Base-by-base conservation (phyloP, 1,139 yeast species). In the Saccharomyces hybrid region DNA sequence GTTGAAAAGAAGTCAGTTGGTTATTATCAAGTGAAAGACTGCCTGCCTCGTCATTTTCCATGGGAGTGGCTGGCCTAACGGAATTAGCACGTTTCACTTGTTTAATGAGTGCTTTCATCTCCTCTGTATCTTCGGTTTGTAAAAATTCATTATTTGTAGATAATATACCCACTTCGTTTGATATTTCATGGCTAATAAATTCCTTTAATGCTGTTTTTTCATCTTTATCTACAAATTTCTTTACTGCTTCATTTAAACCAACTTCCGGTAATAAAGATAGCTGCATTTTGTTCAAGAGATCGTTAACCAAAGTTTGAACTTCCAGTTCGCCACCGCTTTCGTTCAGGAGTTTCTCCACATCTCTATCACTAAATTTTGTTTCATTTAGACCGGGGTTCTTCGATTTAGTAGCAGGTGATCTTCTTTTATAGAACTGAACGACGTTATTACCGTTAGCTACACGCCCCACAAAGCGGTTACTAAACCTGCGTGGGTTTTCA, bases 361-460 rank as follows among this genome's bases (percentile, higher is more conserved):
- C 68, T 48, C 62, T 58, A 29, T 62, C 64, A 29, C 60, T 69
- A 7, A 58, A 61, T 51, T 59, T 58, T 31, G 68, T 60, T 51
- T 62, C 61, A 31, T 47, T 55, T 31, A 31, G 34, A 31, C 34
- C 34, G 34, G 6, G 34, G 34, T 31, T 31, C 68, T 65, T 57
- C 64, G 65, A 57, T 28, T n/a, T 71, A 64, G 56, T 64, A 55
- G 32, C 56, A 51, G 28, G 51, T 3, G 34, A 31, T 31, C 34
- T 31, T 31, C 34, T 31, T 65, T 84, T 81, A 64, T 82, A 81
- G 65, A 87, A 86, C 52, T 82, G 84, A 2, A 93, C 81, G 8
- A 91, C 88, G 62, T 91, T 96, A 64, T 88, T 86, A 8, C 86
- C 82, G 67, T 93, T 93, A 11, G 99, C 99, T 2, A 93, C 95